Conservation (phyloP, 306 rosid genomes). For the Casuarina cunninghamiana region DNA sequence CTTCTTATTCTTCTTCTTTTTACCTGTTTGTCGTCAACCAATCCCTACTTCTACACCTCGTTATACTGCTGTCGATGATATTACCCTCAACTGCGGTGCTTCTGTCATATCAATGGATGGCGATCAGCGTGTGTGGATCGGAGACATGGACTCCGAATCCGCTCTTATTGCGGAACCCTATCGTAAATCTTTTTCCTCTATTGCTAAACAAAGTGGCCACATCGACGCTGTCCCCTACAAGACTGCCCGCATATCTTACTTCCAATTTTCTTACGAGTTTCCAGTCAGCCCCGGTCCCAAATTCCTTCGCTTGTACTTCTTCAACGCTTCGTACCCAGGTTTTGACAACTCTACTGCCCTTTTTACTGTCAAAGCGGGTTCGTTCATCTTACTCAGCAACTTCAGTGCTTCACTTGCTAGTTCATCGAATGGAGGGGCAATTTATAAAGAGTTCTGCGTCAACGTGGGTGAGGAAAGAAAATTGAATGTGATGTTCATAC, state of each 20-base stretch:
- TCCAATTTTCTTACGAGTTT: background rate
- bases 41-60: background rate
- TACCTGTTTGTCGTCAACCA: background rate
- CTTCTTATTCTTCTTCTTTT: background rate
- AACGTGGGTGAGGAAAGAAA: constrained; percentile 28
- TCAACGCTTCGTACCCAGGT: constrained; percentile 22
- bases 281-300: background rate
- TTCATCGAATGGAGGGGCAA: background rate
- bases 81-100: constrained; percentile 11
- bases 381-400: constrained; percentile 34
- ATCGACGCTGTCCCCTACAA: constrained; percentile 24
- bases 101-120: background rate
- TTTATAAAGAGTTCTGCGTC: constrained; percentile 34
- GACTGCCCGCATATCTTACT: constrained; percentile 28
- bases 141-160: background rate
- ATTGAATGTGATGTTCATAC: constrained; percentile 31
- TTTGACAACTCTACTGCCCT: constrained; percentile 22
- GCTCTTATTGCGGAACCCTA: background rate
- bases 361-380: constrained; percentile 33
- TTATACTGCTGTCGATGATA: background rate
- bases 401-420: background rate
- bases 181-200: too few species aligned
- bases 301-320: constrained; percentile 31
- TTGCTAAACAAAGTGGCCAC: background rate
- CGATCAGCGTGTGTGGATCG: background rate